These are phyloP conservation scores for Claviceps spartinae DNA, from an alignment of 2,329 filamentous ascomycete species.

Conservation along the genomic window DNA sequence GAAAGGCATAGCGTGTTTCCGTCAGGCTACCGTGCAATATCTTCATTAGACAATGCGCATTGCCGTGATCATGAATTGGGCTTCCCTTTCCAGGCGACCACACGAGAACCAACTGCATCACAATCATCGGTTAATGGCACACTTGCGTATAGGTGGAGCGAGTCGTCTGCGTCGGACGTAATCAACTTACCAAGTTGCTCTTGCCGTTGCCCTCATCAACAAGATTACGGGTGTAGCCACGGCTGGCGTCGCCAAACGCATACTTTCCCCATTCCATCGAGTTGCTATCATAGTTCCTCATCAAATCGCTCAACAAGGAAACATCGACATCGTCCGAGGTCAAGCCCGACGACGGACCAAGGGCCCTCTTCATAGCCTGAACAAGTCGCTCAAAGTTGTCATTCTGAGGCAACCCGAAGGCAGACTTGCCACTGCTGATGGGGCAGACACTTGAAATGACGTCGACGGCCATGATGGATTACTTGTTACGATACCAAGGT, in stretches of 20 bases:
- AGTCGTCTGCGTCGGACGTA: background rate
- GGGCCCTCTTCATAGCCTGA: constrained; percentile 53
- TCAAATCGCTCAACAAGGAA: constrained; percentile 53
- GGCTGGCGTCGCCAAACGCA: constrained; percentile 55
- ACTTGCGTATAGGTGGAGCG: background rate
- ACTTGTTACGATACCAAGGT: background rate
- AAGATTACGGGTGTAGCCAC: constrained; percentile 74
- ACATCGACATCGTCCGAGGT: constrained; percentile 73
- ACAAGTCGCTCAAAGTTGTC: constrained; percentile 58
- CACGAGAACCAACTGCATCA: constrained; percentile 60
- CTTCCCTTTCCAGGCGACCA: constrained; percentile 78
- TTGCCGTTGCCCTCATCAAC: constrained; percentile 81
- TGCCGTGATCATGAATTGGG: constrained; percentile 78
- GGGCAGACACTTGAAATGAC: constrained; percentile 15
- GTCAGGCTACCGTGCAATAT: constrained; percentile 65
- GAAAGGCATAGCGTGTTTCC: constrained; percentile 72
- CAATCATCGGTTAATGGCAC: background rate
- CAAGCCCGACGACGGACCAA: constrained; percentile 72
- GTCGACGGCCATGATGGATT: constrained; percentile 22
- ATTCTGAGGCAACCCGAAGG: constrained; percentile 14
- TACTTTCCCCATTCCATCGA: constrained; percentile 61
- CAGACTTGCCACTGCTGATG: constrained; percentile 10
- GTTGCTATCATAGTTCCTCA: constrained; percentile 60
- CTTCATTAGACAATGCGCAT: constrained; percentile 89
- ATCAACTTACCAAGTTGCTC: constrained; percentile 49